Conservation (phyloP, 2,329 filamentous ascomycete genomes). For the Paraphaeosphaeria sporulosa region DNA sequence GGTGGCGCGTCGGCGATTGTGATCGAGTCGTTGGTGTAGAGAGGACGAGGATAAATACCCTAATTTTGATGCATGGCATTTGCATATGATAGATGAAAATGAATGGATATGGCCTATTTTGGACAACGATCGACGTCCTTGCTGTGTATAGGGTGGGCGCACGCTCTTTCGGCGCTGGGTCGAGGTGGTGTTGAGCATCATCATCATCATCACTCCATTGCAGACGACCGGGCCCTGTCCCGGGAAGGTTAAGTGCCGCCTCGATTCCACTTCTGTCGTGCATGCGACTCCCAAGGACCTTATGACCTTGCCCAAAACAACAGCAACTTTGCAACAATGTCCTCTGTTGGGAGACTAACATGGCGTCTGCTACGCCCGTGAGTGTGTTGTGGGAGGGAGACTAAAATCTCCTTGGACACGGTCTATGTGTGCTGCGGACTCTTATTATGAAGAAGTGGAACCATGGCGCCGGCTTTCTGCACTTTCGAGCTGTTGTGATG, state of each 20-base stretch:
- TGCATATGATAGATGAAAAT: conserved; percentile 5
- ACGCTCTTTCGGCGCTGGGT: no score
- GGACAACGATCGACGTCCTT: not conserved
- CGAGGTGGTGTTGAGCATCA: not conserved
- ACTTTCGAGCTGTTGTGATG: no score
- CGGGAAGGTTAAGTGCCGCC: not conserved
- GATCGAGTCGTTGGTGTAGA: conserved; percentile 68
- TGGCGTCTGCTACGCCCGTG: no score
- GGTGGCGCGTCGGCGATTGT: conserved; percentile 94
- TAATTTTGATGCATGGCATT: conserved; percentile 6
- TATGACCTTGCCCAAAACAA: no score
- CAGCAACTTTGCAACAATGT: no score
- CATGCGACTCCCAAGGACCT: no score
- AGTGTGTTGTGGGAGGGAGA: no score
- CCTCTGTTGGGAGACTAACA: no score
- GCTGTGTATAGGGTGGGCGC: not conserved
- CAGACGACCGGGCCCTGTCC: not conserved
- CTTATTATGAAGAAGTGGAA: no score
- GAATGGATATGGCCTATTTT: not conserved
- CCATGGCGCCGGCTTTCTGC: no score
- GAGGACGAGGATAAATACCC: conserved; percentile 7
- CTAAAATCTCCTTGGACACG: no score
- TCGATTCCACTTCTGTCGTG: not conserved
- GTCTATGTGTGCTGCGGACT: no score
- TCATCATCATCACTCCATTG: not conserved